Evolutionary conservation across 257 asterid species (phyloP).

Genomic region (Solanum microdontum): DNA sequence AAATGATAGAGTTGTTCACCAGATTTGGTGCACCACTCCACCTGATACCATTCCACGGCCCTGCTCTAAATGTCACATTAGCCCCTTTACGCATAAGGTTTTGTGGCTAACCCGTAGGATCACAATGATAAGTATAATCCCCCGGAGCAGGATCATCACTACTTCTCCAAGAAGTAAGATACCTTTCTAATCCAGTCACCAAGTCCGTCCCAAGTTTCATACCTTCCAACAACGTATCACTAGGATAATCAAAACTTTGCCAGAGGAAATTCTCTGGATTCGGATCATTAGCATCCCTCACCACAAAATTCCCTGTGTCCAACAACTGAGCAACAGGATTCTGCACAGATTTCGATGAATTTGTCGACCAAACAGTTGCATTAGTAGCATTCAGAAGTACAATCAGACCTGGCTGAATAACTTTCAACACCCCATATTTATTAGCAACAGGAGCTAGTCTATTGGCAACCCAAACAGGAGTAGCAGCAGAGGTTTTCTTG

Average conservation of each 20-base stretch:
- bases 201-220: constrained; percentile 39
- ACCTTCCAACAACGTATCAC: constrained; percentile 37
- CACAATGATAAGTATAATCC: constrained; percentile 11
- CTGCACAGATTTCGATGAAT: constrained; percentile 5
- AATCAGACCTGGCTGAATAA: constrained; percentile 19
- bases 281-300: constrained; percentile 20
- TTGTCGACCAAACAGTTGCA: constrained; percentile 29
- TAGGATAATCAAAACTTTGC: constrained; percentile 48
- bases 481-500: constrained; percentile 10
- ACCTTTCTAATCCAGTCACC: constrained; percentile 15
- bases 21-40: constrained; percentile 17
- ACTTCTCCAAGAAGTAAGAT: constrained; percentile 26
- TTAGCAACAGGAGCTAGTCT: constrained; percentile 9
- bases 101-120: constrained; percentile 28
- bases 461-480: constrained; percentile 33
- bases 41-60: constrained; percentile 31
- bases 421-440: constrained; percentile 13
- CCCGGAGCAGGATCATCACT: constrained; percentile 32
- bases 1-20: not conserved
- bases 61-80: not conserved
- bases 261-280: constrained; percentile 18
- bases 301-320: constrained; percentile 39
- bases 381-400: constrained; percentile 15
- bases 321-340: constrained; percentile 27
- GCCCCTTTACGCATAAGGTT: not conserved